phyloP scores from a whole-genome alignment of 2,329 filamentous ascomycete genomes.

The Microsporum audouinii region DNA sequence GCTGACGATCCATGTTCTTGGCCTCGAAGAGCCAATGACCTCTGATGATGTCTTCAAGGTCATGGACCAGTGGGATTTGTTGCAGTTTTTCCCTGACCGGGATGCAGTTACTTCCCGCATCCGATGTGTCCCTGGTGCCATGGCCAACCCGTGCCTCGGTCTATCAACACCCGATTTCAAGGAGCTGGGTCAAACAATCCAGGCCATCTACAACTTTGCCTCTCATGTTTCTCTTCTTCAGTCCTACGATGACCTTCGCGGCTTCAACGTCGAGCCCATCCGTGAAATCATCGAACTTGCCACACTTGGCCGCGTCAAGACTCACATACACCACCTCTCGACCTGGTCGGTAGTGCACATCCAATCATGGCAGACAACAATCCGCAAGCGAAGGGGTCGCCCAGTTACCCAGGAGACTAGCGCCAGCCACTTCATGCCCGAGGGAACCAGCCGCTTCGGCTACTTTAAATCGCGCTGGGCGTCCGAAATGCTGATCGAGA shows the following conservation, averaged over 20 bases:
- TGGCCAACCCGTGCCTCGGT: constrained; percentile 5
- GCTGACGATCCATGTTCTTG: constrained; percentile 4
- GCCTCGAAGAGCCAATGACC: neutral
- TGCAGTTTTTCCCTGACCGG: constrained; percentile 1
- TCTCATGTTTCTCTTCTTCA: constrained; percentile 9
- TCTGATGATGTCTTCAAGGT: neutral
- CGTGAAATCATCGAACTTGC: constrained; percentile 7
- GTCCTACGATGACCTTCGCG: constrained; percentile 7
- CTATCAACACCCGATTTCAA: neutral
- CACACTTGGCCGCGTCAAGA: neutral
- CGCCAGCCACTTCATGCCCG: constrained; percentile 6
- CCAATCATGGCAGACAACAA: constrained; percentile 7
- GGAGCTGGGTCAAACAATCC: constrained; percentile 4
- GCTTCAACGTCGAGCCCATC: constrained; percentile 5
- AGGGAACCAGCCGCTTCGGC: constrained; percentile 4
- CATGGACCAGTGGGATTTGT: constrained; percentile 4
- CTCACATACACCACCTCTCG: constrained; percentile 9
- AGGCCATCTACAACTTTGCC: constrained; percentile 8
- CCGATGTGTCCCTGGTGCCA: constrained; percentile 5
- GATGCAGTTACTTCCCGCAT: neutral
- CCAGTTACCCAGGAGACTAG: constrained; percentile 6
- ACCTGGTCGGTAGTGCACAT: constrained; percentile 8
- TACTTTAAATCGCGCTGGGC: constrained; percentile 10
- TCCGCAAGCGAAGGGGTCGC: constrained; percentile 1
- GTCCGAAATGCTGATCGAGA: constrained; percentile 9